Percentiles rank a stretch among this genome's conserved stretches.
phyloP scores from a whole-genome alignment of 768 basidiomycete species.

The Suillus subaureus region DNA sequence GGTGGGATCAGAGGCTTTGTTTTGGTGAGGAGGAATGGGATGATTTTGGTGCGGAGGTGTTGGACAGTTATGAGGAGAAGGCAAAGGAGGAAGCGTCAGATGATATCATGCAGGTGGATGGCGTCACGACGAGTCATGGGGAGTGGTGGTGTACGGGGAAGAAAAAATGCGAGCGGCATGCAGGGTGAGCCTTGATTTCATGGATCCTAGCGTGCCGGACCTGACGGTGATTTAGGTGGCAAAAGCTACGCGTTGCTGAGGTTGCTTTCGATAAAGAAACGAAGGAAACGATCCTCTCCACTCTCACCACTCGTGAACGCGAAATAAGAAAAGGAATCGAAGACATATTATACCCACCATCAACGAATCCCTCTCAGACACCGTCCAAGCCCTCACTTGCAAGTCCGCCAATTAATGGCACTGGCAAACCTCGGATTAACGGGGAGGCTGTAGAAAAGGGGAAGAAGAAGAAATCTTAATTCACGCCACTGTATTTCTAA shows the following conservation, averaged over 20 bases:
- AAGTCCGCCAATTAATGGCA: slow-evolving; percentile 49
- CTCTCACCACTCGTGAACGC: slow-evolving; percentile 73
- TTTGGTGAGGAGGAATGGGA: slow-evolving; percentile 81
- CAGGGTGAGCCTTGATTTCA: slow-evolving; percentile 51
- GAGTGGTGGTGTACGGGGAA: slow-evolving; percentile 85
- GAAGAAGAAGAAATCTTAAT: slow-evolving; percentile 52
- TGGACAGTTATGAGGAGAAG: slow-evolving; percentile 69
- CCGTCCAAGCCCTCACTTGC: slow-evolving; percentile 35
- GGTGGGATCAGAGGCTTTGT: slow-evolving; percentile 87
- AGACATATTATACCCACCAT: slow-evolving; percentile 61
- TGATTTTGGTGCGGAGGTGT: slow-evolving; percentile 63
- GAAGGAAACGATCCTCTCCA: slow-evolving; percentile 65
- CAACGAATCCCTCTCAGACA: slow-evolving; percentile 36
- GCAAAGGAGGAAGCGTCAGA: slow-evolving; percentile 34
- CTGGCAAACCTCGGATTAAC: slow-evolving; percentile 43
- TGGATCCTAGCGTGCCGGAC: neutral
- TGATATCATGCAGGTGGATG: slow-evolving; percentile 43
- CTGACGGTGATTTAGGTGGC: slow-evolving; percentile 58
- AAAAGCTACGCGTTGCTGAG: slow-evolving; percentile 72
- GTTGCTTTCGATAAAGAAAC: slow-evolving; percentile 75
- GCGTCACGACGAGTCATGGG: slow-evolving; percentile 29
- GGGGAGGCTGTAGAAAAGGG: slow-evolving; percentile 55
- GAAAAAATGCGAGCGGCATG: slow-evolving; percentile 77
- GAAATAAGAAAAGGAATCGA: slow-evolving; percentile 79
- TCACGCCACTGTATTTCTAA: slow-evolving; percentile 29